A percentile compares a stretch with the other conserved stretches of the same genome.
Conservation (phyloP, 805 yeast species). For the Candida odintsovae region DNA sequence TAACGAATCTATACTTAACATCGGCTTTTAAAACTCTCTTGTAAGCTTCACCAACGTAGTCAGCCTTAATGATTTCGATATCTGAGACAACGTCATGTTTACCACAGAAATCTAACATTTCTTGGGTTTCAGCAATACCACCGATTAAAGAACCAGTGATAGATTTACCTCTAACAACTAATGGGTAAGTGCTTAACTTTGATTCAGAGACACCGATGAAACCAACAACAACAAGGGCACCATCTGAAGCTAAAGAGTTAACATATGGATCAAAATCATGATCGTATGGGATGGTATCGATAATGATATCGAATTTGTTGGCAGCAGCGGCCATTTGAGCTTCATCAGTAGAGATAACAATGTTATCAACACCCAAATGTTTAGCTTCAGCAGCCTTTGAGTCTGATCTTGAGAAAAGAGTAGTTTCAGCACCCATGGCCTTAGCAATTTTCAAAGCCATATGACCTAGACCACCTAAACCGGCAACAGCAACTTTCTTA, state of each 20-base stretch:
- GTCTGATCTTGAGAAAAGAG: neutral
- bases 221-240: neutral
- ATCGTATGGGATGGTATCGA: neutral
- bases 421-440: neutral
- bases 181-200: neutral
- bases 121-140: neutral
- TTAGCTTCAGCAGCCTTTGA: neutral
- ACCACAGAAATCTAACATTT: neutral
- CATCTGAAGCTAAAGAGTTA: neutral
- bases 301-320: neutral
- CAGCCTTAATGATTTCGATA: neutral
- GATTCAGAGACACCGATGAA: neutral
- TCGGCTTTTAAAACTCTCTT: neutral
- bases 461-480: neutral
- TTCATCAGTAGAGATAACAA: neutral
- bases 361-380: neutral
- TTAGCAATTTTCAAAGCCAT: neutral
- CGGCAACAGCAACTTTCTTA: neutral
- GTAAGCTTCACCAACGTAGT: neutral
- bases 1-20: neutral
- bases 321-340: neutral
- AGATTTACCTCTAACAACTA: neutral
- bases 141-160: neutral
- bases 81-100: neutral
- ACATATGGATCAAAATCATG: neutral